Percentiles rank a stretch among this genome's conserved stretches.
These are phyloP conservation scores for Stylonectria norvegica DNA, from an alignment of 2,329 filamentous ascomycete genomes.

Conservation along the genomic window DNA sequence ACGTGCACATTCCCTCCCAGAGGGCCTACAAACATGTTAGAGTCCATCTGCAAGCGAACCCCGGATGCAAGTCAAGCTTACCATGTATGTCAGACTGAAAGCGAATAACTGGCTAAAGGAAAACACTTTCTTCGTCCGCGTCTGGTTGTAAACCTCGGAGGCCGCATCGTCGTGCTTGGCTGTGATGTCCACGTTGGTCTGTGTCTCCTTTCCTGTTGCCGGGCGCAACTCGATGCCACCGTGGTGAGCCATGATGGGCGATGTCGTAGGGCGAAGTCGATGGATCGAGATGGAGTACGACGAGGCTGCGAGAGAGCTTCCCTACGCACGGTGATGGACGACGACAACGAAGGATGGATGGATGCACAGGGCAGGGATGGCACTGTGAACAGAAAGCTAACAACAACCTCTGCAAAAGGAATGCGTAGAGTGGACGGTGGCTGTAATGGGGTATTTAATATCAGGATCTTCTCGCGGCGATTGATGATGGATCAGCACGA, in stretches of 20 bases:
- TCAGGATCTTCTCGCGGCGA: too few species aligned
- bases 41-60: too few species aligned
- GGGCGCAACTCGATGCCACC: conserved; percentile 18
- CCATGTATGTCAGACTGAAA: conserved; percentile 25
- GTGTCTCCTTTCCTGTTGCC: conserved; percentile 7
- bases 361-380: neutral
- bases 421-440: neutral
- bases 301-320: too few species aligned
- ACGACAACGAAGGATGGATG: neutral
- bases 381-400: neutral
- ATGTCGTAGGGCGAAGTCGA: conserved; percentile 5
- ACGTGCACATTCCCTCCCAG: neutral
- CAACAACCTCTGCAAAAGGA: neutral
- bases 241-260: conserved; percentile 13
- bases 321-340: neutral
- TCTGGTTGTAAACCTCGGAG: conserved; percentile 18
- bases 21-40: too few species aligned
- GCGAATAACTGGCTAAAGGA: conserved; percentile 24
- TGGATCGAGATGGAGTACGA: neutral
- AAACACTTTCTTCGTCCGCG: conserved; percentile 22
- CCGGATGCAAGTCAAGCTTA: too few species aligned
- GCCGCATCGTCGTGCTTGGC: conserved; percentile 8
- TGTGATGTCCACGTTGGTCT: conserved; percentile 13
- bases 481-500: neutral
- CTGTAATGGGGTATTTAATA: neutral